phyloP scores from a whole-genome alignment of 768 basidiomycete genomes.

The Auriscalpium orientale region DNA sequence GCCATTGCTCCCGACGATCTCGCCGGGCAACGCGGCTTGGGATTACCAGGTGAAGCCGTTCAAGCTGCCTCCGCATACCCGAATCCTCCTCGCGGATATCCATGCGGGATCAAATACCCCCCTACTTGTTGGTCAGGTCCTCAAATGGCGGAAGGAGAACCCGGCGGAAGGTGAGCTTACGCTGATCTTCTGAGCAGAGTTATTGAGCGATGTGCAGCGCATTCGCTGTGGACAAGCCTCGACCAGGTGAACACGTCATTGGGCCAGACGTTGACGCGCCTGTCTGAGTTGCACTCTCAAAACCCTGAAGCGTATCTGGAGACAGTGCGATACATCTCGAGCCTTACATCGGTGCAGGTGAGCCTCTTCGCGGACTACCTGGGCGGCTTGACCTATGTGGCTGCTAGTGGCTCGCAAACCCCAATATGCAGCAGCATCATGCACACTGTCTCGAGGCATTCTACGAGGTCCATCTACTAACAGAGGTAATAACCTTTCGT shows the following conservation, averaged over 20 bases:
- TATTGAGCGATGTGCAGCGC: constrained; percentile 32
- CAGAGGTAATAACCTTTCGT: constrained; percentile 39
- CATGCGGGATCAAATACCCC: constrained; percentile 96
- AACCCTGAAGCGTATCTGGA: constrained; percentile 45
- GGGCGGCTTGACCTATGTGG: neutral
- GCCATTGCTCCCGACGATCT: constrained; percentile 44
- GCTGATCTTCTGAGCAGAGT: neutral
- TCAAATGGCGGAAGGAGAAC: constrained; percentile 78
- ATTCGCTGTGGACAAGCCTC: constrained; percentile 57
- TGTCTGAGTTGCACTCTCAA: constrained; percentile 41
- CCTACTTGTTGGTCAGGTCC: constrained; percentile 83
- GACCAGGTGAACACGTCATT: constrained; percentile 56
- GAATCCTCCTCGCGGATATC: constrained; percentile 90
- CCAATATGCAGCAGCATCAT: constrained; percentile 36
- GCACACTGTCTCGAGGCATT: constrained; percentile 45
- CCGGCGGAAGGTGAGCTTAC: constrained; percentile 39
- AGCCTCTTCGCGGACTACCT: constrained; percentile 5
- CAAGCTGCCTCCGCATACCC: constrained; percentile 73
- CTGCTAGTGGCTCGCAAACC: constrained; percentile 55
- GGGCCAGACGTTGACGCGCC: constrained; percentile 40
- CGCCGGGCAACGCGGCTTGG: constrained; percentile 65
- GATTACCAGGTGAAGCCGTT: constrained; percentile 63
- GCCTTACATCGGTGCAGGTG: constrained; percentile 51
- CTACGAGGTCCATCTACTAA: constrained; percentile 45
- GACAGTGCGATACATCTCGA: constrained; percentile 56